These are phyloP conservation scores for Calonectria hongkongensis DNA, from an alignment of 2,329 filamentous ascomycete genomes.

Conservation along the genomic window DNA sequence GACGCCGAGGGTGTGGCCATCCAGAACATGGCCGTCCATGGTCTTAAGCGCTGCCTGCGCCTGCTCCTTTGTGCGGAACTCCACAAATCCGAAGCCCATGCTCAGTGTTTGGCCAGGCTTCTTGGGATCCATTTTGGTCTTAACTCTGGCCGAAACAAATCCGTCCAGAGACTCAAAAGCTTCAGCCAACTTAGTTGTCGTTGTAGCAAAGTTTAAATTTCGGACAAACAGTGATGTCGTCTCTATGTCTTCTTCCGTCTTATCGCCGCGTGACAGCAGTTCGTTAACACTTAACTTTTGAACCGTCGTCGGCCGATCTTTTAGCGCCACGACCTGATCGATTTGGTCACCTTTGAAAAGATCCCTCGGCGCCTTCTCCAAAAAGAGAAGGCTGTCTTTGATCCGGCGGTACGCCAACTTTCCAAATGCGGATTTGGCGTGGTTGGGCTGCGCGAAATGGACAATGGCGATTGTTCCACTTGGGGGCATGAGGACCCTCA, in stretches of 20 bases:
- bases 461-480: constrained; percentile 95
- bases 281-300: constrained; percentile 82
- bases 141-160: constrained; percentile 91
- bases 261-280: constrained; percentile 76
- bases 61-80: constrained; percentile 86
- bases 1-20: constrained; percentile 89
- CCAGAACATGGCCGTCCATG: constrained; percentile 94
- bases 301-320: constrained; percentile 64
- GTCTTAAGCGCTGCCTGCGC: constrained; percentile 86
- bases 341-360: constrained; percentile 74
- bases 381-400: constrained; percentile 91
- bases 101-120: constrained; percentile 90
- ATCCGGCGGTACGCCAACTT: constrained; percentile 92
- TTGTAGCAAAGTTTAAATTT: constrained; percentile 95
- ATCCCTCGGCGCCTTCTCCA: constrained; percentile 93
- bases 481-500: constrained; percentile 91
- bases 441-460: constrained; percentile 86
- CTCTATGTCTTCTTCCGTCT: constrained; percentile 74
- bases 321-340: constrained; percentile 56
- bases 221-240: constrained; percentile 92
- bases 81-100: constrained; percentile 98
- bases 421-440: constrained; percentile 89
- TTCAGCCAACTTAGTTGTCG: constrained; percentile 83
- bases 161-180: constrained; percentile 89
- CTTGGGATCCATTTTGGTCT: constrained; percentile 96